Evolutionary conservation across 2,329 filamentous ascomycete species (phyloP).

Genomic region (Geosmithia putterillii): DNA sequence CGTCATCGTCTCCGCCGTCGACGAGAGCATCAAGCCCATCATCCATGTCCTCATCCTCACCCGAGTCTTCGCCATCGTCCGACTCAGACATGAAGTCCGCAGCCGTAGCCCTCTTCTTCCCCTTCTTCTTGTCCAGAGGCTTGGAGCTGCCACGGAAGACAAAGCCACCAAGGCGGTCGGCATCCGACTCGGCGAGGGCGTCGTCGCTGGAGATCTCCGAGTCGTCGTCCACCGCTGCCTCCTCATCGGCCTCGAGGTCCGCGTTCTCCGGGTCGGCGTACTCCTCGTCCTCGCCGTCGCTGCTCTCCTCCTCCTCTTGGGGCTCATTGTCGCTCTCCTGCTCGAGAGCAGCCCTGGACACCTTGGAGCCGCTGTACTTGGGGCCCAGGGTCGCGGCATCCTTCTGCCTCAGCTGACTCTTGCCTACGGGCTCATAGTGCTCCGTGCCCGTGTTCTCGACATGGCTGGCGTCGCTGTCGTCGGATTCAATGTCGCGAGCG

Average conservation of each 20-base stretch:
- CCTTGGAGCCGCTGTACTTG: constrained; percentile 65
- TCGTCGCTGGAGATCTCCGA: constrained; percentile 53
- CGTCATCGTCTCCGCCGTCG: constrained; percentile 14
- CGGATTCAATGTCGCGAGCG: constrained; percentile 40
- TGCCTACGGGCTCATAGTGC: constrained; percentile 74
- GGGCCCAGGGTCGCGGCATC: constrained; percentile 59
- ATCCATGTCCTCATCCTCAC: constrained; percentile 23
- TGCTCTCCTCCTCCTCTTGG: constrained; percentile 25
- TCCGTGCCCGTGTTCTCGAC: constrained; percentile 58
- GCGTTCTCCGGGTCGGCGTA: constrained; percentile 45
- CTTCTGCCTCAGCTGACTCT: constrained; percentile 71
- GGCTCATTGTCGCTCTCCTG: constrained; percentile 40
- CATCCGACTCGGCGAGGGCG: constrained; percentile 75
- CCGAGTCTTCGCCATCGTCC: constrained; percentile 22
- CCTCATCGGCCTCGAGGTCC: constrained; percentile 39
- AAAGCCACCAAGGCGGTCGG: constrained; percentile 69
- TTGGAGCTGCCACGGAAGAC: constrained; percentile 48
- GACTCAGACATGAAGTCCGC: constrained; percentile 45
- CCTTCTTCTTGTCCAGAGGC: constrained; percentile 18
- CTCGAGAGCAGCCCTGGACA: constrained; percentile 58
- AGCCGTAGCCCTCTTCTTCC: constrained; percentile 31
- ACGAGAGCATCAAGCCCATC: constrained; percentile 21
- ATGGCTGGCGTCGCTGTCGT: constrained; percentile 33
- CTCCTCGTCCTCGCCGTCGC: constrained; percentile 33
- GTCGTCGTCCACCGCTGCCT: constrained; percentile 27